Evolutionary conservation across 306 rosid species (phyloP).

Genomic region (Lathyrus tuberosus): DNA sequence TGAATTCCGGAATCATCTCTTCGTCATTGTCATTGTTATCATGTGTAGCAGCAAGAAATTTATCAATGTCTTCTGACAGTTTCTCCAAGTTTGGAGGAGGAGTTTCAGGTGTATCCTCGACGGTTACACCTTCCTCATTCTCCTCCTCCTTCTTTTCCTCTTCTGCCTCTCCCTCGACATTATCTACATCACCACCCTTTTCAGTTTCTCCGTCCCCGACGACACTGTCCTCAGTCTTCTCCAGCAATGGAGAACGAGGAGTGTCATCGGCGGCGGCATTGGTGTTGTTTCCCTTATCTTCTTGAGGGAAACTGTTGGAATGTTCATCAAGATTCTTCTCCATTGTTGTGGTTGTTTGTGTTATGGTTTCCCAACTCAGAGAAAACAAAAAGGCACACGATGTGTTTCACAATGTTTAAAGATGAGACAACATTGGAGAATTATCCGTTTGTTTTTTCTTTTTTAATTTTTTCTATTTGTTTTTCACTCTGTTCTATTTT

Average conservation of each 20-base stretch:
- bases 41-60: conserved; percentile 15
- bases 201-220: background rate
- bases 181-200: background rate
- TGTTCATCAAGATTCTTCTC: conserved; percentile 49
- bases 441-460: conserved; percentile 21
- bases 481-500: conserved; percentile 1
- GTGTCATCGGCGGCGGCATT: background rate
- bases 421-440: conserved; percentile 42
- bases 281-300: conserved; percentile 26
- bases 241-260: background rate
- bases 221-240: background rate
- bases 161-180: background rate
- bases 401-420: conserved; percentile 43
- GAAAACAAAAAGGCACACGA: conserved; percentile 24
- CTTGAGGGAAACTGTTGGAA: background rate
- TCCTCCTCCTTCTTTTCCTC: background rate
- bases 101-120: conserved; percentile 20
- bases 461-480: background rate
- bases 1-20: conserved; percentile 44
- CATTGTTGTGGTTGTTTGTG: conserved; percentile 38
- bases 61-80: conserved; percentile 48
- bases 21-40: background rate
- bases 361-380: conserved; percentile 23
- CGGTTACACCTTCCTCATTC: background rate
- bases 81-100: conserved; percentile 41